phyloP scores from a whole-genome alignment of 306 rosid genomes.

The Citrullus colocynthis region DNA sequence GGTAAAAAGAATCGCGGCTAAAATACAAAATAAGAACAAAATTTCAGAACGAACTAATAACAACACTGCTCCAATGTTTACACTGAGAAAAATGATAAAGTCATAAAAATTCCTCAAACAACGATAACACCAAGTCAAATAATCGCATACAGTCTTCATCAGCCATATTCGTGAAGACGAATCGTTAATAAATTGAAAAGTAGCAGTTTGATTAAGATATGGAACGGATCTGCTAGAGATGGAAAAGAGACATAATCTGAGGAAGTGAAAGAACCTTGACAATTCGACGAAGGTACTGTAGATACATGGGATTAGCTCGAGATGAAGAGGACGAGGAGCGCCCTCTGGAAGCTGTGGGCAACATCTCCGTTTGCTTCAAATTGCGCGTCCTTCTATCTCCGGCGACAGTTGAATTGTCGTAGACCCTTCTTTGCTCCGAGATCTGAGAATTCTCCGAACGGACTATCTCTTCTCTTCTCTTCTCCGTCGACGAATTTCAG shows the following conservation, averaged over 20 bases:
- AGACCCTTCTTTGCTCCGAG: constrained; percentile 16
- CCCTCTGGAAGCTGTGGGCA: constrained; percentile 80
- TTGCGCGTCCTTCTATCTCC: background rate
- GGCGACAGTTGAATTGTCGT: constrained; percentile 6
- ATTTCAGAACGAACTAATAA: background rate
- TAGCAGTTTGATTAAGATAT: background rate
- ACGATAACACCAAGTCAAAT: background rate
- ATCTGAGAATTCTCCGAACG: constrained; percentile 17
- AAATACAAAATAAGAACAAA: background rate
- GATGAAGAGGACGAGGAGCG: constrained; percentile 75
- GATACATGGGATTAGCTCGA: constrained; percentile 65
- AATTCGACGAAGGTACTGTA: constrained; percentile 83
- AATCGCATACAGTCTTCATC: background rate
- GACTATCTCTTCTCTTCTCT: background rate
- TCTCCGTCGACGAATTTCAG: constrained; percentile 10
- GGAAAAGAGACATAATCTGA: background rate
- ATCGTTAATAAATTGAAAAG: background rate
- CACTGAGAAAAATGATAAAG: too few species aligned
- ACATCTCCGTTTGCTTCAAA: constrained; percentile 29
- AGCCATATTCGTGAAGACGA: background rate
- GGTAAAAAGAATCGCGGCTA: background rate
- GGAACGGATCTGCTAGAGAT: constrained; percentile 35
- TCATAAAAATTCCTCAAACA: background rate
- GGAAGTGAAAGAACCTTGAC: constrained; percentile 57
- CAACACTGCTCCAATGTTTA: background rate